phyloP scores from a whole-genome alignment of 2,329 filamentous ascomycete species.

The Penicillium sp. region DNA sequence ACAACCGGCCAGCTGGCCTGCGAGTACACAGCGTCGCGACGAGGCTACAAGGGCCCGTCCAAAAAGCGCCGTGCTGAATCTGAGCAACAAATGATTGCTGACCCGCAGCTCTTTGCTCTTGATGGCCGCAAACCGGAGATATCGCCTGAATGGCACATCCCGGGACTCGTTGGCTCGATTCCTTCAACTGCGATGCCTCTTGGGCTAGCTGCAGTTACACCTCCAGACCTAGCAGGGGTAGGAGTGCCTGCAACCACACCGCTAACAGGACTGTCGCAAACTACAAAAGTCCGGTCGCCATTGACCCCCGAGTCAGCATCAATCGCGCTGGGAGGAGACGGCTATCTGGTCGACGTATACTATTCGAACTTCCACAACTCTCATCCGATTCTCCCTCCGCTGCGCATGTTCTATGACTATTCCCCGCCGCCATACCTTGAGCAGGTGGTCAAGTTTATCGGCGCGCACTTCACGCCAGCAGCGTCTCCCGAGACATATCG shows the following conservation, averaged over 20 bases:
- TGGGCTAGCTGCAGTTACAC: slow-evolving; percentile 5
- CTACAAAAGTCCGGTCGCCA: slow-evolving; percentile 19
- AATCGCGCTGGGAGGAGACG: slow-evolving; percentile 27
- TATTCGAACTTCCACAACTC: slow-evolving; percentile 54
- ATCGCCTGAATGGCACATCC: slow-evolving; percentile 35
- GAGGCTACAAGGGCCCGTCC: slow-evolving; percentile 69
- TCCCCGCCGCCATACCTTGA: slow-evolving; percentile 46
- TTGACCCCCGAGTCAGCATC: slow-evolving; percentile 35
- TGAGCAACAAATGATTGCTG: slow-evolving; percentile 49
- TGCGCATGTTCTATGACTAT: slow-evolving; percentile 36
- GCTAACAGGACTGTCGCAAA: neutral
- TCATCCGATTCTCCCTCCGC: slow-evolving; percentile 55
- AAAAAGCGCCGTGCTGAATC: slow-evolving; percentile 42
- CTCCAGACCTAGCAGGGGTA: neutral
- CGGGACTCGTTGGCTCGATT: slow-evolving; percentile 20
- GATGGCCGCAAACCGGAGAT: slow-evolving; percentile 25
- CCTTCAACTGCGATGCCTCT: slow-evolving; percentile 20
- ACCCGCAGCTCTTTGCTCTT: slow-evolving; percentile 37
- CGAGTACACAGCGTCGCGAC: slow-evolving; percentile 68
- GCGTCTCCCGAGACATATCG: slow-evolving; percentile 45
- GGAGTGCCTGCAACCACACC: neutral
- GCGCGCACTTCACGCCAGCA: slow-evolving; percentile 50
- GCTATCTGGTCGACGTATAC: slow-evolving; percentile 50
- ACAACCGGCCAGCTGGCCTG: slow-evolving; percentile 57
- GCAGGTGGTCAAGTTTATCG: slow-evolving; percentile 55